Conservation (phyloP, 1,139 yeast genomes). For the Nadsonia commutata region DNA sequence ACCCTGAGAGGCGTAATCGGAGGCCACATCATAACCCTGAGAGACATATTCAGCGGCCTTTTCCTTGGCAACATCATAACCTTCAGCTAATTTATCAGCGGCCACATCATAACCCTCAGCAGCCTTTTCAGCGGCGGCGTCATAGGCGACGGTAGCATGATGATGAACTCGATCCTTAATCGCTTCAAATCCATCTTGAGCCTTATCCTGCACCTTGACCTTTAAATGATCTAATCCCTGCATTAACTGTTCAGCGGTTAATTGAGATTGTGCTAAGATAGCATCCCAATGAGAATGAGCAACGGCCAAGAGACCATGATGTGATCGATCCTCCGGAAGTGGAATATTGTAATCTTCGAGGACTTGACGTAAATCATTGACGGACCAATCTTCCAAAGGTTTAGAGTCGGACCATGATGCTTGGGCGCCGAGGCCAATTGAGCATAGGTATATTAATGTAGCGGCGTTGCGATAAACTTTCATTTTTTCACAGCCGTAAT, state of each 20-base stretch:
- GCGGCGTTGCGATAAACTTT: neutral
- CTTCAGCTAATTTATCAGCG: neutral
- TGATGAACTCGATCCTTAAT: constrained; percentile 11
- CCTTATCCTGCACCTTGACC: constrained; percentile 10
- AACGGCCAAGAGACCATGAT: constrained; percentile 11
- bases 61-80: neutral
- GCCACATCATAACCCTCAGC: neutral
- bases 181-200: constrained; percentile 9
- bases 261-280: constrained; percentile 7
- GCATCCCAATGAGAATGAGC: constrained; percentile 14
- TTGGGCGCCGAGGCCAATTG: neutral
- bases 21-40: neutral
- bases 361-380: constrained; percentile 3
- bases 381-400: constrained; percentile 3
- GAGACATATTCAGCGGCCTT: neutral
- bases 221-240: constrained; percentile 11
- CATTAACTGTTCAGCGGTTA: constrained; percentile 6
- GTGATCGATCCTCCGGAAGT: constrained; percentile 6
- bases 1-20: neutral
- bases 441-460: neutral
- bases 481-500: too few relatives aligned
- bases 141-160: constrained; percentile 9
- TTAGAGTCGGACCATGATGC: neutral
- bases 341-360: constrained; percentile 1
- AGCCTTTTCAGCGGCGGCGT: constrained; percentile 9